These are phyloP conservation scores for Aquilaria agallochum DNA, from an alignment of 441 rosid genomes.

Conservation along the genomic window DNA sequence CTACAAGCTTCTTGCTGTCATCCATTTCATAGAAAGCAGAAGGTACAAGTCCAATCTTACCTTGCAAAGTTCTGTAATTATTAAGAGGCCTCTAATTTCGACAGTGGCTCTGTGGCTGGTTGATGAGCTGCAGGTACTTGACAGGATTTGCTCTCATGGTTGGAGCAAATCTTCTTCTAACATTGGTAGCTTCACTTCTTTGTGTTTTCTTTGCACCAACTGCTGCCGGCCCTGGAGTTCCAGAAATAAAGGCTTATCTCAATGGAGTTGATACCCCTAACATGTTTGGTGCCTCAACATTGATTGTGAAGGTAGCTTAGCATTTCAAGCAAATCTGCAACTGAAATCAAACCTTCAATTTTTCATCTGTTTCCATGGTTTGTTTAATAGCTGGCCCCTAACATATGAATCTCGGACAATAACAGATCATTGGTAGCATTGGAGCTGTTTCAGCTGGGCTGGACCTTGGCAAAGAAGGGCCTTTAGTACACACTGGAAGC, in stretches of 20 bases:
- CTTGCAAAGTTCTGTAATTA: not conserved
- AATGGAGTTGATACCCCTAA: slow-evolving; percentile 94
- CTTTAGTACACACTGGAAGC: slow-evolving; percentile 79
- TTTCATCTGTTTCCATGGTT: too few relatives aligned
- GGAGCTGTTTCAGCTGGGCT: slow-evolving; percentile 94
- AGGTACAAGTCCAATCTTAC: slow-evolving; percentile 32
- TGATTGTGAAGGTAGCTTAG: slow-evolving; percentile 75
- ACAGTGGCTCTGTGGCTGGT: too few relatives aligned
- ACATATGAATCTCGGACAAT: too few relatives aligned
- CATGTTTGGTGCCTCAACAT: slow-evolving; percentile 74
- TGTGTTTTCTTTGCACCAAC: slow-evolving; percentile 90
- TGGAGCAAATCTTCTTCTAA: slow-evolving; percentile 58
- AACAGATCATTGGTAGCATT: slow-evolving; percentile 78
- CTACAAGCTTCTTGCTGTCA: slow-evolving; percentile 79
- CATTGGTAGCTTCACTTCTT: slow-evolving; percentile 64
- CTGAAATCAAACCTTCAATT: too few relatives aligned
- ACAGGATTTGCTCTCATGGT: slow-evolving; percentile 54
- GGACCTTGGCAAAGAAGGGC: slow-evolving; percentile 94
- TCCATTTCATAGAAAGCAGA: slow-evolving; percentile 43
- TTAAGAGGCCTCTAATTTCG: not conserved
- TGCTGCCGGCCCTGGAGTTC: slow-evolving; percentile 98
- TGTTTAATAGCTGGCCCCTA: too few relatives aligned
- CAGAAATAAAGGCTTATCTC: slow-evolving; percentile 96
- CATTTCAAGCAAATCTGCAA: too few relatives aligned
- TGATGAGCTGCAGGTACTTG: slow-evolving; percentile 45